Conservation (phyloP, 164 flowering plant genomes). For the Platanus orientalis region DNA sequence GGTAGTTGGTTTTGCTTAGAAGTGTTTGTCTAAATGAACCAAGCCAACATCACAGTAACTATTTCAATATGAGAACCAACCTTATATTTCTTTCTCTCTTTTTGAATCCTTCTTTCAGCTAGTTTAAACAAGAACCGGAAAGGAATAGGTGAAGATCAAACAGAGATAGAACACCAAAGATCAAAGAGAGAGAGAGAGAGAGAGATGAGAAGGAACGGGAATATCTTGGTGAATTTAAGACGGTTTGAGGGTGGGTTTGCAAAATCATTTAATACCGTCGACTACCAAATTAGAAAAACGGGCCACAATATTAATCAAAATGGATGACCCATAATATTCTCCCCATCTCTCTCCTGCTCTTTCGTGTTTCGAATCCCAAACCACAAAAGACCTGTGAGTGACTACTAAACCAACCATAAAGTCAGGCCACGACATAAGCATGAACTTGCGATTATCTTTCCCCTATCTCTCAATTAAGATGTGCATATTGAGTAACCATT, state of each 20-base stretch:
- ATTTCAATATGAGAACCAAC: conserved; percentile 18
- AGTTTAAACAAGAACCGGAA: not conserved
- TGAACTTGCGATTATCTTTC: too few species aligned
- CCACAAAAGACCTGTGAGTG: not conserved
- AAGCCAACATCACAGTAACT: conserved; percentile 57
- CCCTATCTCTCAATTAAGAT: too few species aligned
- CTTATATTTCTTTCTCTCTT: not conserved
- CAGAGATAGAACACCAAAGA: not conserved
- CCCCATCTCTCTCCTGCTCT: conserved; percentile 15
- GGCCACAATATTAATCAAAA: conserved; percentile 37
- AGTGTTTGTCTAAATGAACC: conserved; percentile 43
- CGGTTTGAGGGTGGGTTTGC: conserved; percentile 25
- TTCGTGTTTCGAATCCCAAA: conserved; percentile 21
- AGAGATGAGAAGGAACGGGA: conserved; percentile 16
- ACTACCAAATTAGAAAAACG: conserved; percentile 52
- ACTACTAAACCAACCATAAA: too few species aligned
- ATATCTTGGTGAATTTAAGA: conserved; percentile 39
- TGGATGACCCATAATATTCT: conserved; percentile 14
- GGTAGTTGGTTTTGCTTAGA: not conserved
- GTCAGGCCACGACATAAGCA: conserved; percentile 15
- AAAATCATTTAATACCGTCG: conserved; percentile 45
- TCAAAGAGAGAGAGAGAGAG: conserved; percentile 5
- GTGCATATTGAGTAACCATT: too few species aligned
- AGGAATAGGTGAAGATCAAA: not conserved
- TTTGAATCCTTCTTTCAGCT: too few species aligned